Percentiles rank a stretch among this genome's conserved stretches.
Evolutionary conservation across 805 yeast species (phyloP).

Genomic region (Ogataea thermomethanolica): DNA sequence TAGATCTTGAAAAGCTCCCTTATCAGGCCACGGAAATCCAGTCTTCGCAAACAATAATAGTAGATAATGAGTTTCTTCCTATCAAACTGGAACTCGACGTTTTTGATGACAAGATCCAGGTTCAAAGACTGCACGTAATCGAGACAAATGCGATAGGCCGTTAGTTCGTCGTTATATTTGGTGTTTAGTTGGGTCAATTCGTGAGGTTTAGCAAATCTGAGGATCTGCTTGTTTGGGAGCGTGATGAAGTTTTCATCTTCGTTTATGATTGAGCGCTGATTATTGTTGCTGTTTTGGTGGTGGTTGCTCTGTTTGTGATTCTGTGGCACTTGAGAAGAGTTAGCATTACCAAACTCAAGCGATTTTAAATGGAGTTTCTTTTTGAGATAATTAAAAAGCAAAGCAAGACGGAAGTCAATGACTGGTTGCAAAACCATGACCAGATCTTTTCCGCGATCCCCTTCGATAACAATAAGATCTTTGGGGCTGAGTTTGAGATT

Average conservation of each 20-base stretch:
- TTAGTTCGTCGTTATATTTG: conserved; percentile 68
- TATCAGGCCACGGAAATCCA: conserved; percentile 70
- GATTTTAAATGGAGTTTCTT: conserved; percentile 67
- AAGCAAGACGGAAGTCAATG: conserved; percentile 60
- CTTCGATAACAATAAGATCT: conserved; percentile 76
- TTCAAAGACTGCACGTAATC: conserved; percentile 39
- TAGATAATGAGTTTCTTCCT: conserved; percentile 73
- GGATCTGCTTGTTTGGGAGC: conserved; percentile 73
- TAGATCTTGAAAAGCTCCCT: conserved; percentile 71
- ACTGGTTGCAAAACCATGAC: conserved; percentile 69
- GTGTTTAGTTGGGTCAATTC: conserved; percentile 60
- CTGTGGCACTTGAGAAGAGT: conserved; percentile 12
- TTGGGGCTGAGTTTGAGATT: conserved; percentile 54
- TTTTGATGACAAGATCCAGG: conserved; percentile 56
- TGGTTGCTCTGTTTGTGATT: conserved; percentile 22
- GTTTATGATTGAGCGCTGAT: conserved; percentile 38
- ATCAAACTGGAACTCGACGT: conserved; percentile 81
- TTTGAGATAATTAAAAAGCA: conserved; percentile 69
- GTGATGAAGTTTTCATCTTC: conserved; percentile 60
- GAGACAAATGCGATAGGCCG: conserved; percentile 64
- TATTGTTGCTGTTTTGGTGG: conserved; percentile 17
- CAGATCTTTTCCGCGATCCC: conserved; percentile 79
- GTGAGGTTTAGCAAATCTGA: conserved; percentile 71
- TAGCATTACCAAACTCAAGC: conserved; percentile 35
- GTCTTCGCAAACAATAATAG: conserved; percentile 59